Percentiles rank a stretch among this genome's conserved stretches.
Evolutionary conservation across 371 early-diverging fungal genomes (phyloP).

Genomic region (Rhizopus arrhizus): DNA sequence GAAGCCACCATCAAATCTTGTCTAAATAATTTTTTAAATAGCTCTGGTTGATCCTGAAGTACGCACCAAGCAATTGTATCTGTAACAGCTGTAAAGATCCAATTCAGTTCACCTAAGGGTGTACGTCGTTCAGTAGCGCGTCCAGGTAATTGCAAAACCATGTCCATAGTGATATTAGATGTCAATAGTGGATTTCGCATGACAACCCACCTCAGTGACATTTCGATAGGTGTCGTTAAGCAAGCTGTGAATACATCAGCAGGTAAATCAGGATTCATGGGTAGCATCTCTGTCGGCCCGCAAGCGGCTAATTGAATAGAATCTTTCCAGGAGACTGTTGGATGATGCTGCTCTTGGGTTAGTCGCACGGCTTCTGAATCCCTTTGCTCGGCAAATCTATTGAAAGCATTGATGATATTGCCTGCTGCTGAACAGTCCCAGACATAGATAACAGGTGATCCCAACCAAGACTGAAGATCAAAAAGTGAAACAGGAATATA

Average conservation of each 20-base stretch:
- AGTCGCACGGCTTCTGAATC: conserved; percentile 66
- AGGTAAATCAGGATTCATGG: conserved; percentile 92
- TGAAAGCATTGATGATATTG: conserved; percentile 86
- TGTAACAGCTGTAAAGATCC: conserved; percentile 98
- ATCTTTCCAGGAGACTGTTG: conserved; percentile 70
- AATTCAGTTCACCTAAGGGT: conserved; percentile 95
- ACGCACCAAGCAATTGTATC: conserved; percentile 99
- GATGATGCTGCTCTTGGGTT: conserved; percentile 37
- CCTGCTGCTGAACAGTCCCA: conserved; percentile 96
- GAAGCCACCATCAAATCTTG: conserved; percentile 96
- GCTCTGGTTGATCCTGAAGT: conserved; percentile 74
- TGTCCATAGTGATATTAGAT: conserved; percentile 77
- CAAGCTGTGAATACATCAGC: conserved; percentile 96
- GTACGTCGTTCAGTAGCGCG: conserved; percentile 88
- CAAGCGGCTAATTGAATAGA: conserved; percentile 96
- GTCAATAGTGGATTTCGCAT: conserved; percentile 80
- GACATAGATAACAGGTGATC: conserved; percentile 92
- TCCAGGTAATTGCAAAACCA: conserved; percentile 90
- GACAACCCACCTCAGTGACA: conserved; percentile 92
- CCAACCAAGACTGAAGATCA: conserved; percentile 92
- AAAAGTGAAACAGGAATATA: conserved; percentile 94
- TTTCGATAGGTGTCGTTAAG: conserved; percentile 94
- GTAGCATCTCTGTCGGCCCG: conserved; percentile 81
- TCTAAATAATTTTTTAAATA: conserved; percentile 90
- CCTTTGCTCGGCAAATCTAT: conserved; percentile 84